Percentiles rank a stretch among this genome's conserved stretches.
These are phyloP conservation scores for Fomitopsis pinicola DNA, from an alignment of 1,284 basidiomycete genomes.

Conservation along the genomic window DNA sequence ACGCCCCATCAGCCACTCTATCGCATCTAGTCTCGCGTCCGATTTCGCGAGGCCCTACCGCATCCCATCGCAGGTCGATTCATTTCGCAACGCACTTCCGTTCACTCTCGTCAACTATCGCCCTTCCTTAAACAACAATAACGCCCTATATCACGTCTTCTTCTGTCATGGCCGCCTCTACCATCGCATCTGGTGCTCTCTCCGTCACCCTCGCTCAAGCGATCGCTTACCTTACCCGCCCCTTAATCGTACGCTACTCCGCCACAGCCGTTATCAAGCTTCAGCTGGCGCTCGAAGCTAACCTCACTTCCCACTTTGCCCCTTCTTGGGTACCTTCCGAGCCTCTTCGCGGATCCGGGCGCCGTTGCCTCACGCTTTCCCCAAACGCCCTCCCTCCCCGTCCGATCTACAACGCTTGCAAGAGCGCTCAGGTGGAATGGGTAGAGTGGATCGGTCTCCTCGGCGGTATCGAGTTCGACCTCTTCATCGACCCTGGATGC, in stretches of 20 bases:
- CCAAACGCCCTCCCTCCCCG: constrained; percentile 65
- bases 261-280: constrained; percentile 59
- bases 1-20: constrained; percentile 16
- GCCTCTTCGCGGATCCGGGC: constrained; percentile 61
- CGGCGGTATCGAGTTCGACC: constrained; percentile 66
- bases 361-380: constrained; percentile 69
- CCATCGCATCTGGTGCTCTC: constrained; percentile 45
- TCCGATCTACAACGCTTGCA: constrained; percentile 64
- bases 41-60: constrained; percentile 22
- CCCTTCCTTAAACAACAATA: constrained; percentile 9
- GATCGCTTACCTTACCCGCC: constrained; percentile 64
- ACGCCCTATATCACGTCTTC: constrained; percentile 9
- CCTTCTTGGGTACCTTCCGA: constrained; percentile 60
- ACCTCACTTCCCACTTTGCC: constrained; percentile 62
- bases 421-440: constrained; percentile 67
- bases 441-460: constrained; percentile 68
- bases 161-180: constrained; percentile 36
- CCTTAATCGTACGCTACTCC: constrained; percentile 51
- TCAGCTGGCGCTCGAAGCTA: constrained; percentile 64
- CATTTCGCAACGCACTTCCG: constrained; percentile 18
- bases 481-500: constrained; percentile 73
- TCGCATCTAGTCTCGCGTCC: constrained; percentile 18
- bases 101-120: constrained; percentile 13
- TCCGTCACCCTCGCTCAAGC: constrained; percentile 65
- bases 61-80: constrained; percentile 66